Evolutionary conservation across 225 moss, liverwort and hornwort genomes (phyloP).

Genomic region (Asterella californica): DNA sequence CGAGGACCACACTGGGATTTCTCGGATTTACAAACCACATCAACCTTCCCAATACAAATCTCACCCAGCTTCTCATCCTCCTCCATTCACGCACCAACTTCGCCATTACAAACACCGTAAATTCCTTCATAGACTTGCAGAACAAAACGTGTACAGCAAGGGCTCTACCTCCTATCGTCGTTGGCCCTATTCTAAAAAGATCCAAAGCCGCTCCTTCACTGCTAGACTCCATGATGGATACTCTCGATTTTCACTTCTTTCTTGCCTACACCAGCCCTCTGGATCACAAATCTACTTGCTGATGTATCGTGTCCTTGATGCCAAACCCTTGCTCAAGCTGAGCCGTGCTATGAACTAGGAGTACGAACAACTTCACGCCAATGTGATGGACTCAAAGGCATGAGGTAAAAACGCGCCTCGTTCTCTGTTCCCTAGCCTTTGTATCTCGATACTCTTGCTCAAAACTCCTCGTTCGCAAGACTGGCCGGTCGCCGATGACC

Average conservation of each 20-base stretch:
- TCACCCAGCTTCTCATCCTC: constrained; percentile 42
- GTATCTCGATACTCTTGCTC: not conserved
- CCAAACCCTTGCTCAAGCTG: not conserved
- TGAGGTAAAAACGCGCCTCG: not conserved
- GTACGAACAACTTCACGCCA: not conserved
- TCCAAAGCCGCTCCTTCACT: constrained; percentile 71
- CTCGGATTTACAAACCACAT: constrained; percentile 68
- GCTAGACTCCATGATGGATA: constrained; percentile 37
- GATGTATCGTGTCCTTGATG: not conserved
- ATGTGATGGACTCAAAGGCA: not conserved
- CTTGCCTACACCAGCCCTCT: not conserved
- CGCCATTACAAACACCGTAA: constrained; percentile 34
- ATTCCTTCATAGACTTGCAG: constrained; percentile 55
- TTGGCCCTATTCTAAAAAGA: constrained; percentile 63
- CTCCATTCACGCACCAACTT: constrained; percentile 38
- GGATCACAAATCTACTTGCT: not conserved
- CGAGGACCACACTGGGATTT: constrained; percentile 69
- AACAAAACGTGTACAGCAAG: constrained; percentile 72
- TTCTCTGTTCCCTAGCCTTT: not conserved
- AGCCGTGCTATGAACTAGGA: not conserved
- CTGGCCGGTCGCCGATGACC: not conserved
- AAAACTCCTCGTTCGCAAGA: not conserved
- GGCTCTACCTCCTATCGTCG: constrained; percentile 53
- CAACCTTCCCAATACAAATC: constrained; percentile 36
- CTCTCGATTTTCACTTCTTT: not conserved